phyloP scores from a whole-genome alignment of 2,329 filamentous ascomycete genomes.

The Colletotrichum agaves region DNA sequence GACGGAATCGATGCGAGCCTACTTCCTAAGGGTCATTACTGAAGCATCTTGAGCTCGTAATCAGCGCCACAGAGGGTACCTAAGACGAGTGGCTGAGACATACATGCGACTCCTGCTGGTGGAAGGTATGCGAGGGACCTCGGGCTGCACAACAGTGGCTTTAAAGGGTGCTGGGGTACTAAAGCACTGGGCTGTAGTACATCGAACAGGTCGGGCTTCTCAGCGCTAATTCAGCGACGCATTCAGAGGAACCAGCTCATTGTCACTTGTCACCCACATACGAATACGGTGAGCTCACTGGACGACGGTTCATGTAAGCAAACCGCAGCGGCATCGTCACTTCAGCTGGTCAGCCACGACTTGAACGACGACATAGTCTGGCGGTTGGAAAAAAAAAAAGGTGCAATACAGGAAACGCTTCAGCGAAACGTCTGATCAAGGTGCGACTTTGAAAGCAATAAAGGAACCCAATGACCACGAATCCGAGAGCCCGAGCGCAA shows the following conservation, averaged over 20 bases:
- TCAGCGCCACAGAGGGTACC: slow-evolving; percentile 2
- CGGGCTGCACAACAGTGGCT: slow-evolving; percentile 4
- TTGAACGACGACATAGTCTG: neutral
- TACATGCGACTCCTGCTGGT: slow-evolving; percentile 14
- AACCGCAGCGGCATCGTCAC: neutral
- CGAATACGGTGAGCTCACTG: neutral
- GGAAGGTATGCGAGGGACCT: neutral
- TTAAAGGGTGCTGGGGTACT: neutral
- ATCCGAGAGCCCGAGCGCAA: slow-evolving; percentile 12
- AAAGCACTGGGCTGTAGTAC: neutral
- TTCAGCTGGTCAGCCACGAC: neutral
- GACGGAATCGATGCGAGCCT: neutral
- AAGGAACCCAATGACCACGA: neutral
- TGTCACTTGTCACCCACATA: slow-evolving; percentile 16
- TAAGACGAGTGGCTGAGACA: slow-evolving; percentile 3
- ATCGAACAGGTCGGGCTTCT: neutral
- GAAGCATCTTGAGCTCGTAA: neutral
- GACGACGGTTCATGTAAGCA: neutral
- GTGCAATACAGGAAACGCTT: neutral
- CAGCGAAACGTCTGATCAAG: slow-evolving; percentile 1
- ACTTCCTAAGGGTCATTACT: neutral
- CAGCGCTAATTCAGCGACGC: neutral
- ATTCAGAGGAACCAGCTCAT: neutral
- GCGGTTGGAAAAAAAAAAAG: no score
- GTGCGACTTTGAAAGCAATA: slow-evolving; percentile 12